These are phyloP conservation scores for Phytophthora vignae DNA, from an alignment of 352 stramenopile genomes.

Conservation along the genomic window DNA sequence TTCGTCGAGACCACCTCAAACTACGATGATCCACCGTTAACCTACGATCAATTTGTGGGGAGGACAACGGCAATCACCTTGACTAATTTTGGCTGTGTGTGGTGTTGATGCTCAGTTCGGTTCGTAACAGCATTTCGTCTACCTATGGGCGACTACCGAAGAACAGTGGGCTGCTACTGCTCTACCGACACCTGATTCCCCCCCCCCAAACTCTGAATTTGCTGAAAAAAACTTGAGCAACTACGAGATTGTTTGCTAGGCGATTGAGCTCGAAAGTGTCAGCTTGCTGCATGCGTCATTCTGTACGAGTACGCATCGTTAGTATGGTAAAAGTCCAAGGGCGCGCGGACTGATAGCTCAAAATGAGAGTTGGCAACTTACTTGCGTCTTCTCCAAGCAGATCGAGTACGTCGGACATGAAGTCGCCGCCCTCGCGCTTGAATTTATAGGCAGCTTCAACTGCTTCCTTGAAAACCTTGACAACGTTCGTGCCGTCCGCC, in stretches of 20 bases:
- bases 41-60: background rate
- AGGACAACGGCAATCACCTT: background rate
- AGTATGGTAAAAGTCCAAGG: background rate
- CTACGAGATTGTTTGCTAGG: background rate
- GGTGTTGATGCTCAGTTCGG: background rate
- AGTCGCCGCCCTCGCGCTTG: conserved; percentile 92
- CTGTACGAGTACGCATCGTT: conserved; percentile 3
- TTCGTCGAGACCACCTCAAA: background rate
- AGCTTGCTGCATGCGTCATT: conserved; percentile 2
- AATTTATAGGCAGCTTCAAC: conserved; percentile 88
- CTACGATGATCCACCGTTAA: background rate
- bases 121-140: background rate
- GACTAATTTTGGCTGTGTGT: conserved; percentile 18
- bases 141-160: background rate
- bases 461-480: conserved; percentile 94
- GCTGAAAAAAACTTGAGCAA: background rate
- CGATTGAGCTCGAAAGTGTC: background rate
- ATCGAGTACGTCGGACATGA: conserved; percentile 93
- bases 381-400: conserved; percentile 80
- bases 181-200: background rate
- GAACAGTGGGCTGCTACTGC: background rate
- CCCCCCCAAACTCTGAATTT: background rate
- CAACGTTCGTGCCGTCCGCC: conserved; percentile 96
- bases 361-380: conserved; percentile 24
- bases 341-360: background rate